Conservation (phyloP, 2,329 filamentous ascomycete species). For the Alternaria sp. region DNA sequence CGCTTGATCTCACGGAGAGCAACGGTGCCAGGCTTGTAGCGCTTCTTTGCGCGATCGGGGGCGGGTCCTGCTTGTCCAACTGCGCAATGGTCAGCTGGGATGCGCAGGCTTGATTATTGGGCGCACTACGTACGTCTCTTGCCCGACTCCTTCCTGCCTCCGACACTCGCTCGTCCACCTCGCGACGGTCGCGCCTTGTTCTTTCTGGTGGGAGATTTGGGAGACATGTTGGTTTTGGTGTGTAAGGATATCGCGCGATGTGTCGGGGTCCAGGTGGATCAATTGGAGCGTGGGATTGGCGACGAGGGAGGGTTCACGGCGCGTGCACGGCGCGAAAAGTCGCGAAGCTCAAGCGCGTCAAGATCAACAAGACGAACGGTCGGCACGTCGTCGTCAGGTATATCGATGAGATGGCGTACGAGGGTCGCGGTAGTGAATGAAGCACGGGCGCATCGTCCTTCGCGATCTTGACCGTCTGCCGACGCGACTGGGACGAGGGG, state of each 20-base stretch:
- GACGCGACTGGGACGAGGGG: constrained; percentile 25
- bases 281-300: background rate
- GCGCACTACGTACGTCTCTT: constrained; percentile 25
- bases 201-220: constrained; percentile 33
- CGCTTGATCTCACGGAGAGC: constrained; percentile 98
- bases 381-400: constrained; percentile 1
- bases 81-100: constrained; percentile 14
- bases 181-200: constrained; percentile 45
- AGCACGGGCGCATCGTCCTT: constrained; percentile 17
- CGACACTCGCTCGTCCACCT: constrained; percentile 29
- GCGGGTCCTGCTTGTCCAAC: constrained; percentile 44
- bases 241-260: background rate
- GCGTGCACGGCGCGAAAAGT: constrained; percentile 3
- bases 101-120: background rate
- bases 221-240: constrained; percentile 13
- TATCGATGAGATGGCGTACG: constrained; percentile 1
- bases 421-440: constrained; percentile 13
- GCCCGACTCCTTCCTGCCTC: constrained; percentile 24
- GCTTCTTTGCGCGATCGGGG: constrained; percentile 40
- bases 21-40: constrained; percentile 73
- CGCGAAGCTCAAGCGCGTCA: constrained; percentile 16
- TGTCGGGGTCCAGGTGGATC: background rate
- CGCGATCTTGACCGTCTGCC: constrained; percentile 10
- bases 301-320: background rate
- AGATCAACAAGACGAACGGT: background rate